Base-by-base conservation (phyloP, 2,329 filamentous ascomycete genomes). In the Trichoderma sp. region DNA sequence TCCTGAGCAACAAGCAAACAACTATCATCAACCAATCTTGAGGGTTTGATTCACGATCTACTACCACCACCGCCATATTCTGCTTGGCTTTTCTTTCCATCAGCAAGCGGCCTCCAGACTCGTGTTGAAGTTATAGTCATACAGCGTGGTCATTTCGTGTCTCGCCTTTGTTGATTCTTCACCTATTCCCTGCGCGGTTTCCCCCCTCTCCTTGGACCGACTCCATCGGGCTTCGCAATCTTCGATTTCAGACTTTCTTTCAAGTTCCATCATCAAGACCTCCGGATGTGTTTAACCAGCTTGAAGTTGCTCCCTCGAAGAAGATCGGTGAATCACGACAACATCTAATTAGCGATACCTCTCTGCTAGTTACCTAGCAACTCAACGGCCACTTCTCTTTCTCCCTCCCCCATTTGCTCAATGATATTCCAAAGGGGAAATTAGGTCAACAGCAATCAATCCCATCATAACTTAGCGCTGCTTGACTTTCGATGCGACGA, bases 401-500 rank as follows among this genome's bases (percentile, higher is more conserved):
- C 15, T 28, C 12, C 28, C 18, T 12, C 26, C 6, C 8, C 14
- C 63, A 6, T 67, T 67, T 21, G 36, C 12, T 28, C 51, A 26
- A 24, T 39, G 32, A 51, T 34, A 24, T 47, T 26, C 26, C 36
- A 18, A 15, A 60, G 21, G 11, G 12, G 43, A 65, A 9, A 58
- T 18, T 36, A 65, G 21, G 24, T 11, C 36, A 32, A 47, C 65
- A 26, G 65, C 53, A 60, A 47, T 26, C 43, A 11, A 64, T 32
- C 26, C 21, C 34, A 9, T 63, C 61, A 28, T 34, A 56, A 58
- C 58, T 34, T 32, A 18, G 34, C 51, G 26, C 39, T 34, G 56
- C 18, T 36, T 56, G 66, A 18, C 39, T 34, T 65, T 72, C 71
- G 66, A 70, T 72, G 71, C 71, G 66, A 70, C 47, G 18, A 58